Evolutionary conservation across 2,329 filamentous ascomycete genomes (phyloP).

Genomic region (Alternaria ventricosa): DNA sequence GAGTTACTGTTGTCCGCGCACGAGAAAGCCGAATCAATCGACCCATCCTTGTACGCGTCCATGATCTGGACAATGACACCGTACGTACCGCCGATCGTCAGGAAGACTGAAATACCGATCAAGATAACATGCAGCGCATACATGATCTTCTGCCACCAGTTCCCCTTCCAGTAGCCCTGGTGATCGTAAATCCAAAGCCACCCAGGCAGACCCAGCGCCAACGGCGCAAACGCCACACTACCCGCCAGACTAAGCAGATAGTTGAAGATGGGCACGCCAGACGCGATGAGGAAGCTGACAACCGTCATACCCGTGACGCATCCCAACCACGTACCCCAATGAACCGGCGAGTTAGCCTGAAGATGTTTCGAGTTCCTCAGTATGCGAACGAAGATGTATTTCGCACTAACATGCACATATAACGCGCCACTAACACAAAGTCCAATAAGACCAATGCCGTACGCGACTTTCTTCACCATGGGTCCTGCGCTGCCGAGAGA

Average conservation of each 20-base stretch:
- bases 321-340: slow-evolving; percentile 65
- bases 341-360: slow-evolving; percentile 58
- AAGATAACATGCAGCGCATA: slow-evolving; percentile 53
- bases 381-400: slow-evolving; percentile 64
- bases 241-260: slow-evolving; percentile 59
- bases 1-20: slow-evolving; percentile 43
- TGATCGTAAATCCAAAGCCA: slow-evolving; percentile 62
- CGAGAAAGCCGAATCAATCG: slow-evolving; percentile 50
- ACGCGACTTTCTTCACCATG: slow-evolving; percentile 66
- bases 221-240: slow-evolving; percentile 59
- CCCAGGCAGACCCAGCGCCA: slow-evolving; percentile 57
- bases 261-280: slow-evolving; percentile 63
- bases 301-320: slow-evolving; percentile 53
- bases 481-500: slow-evolving; percentile 67
- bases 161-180: slow-evolving; percentile 49
- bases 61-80: slow-evolving; percentile 60
- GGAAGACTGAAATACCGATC: slow-evolving; percentile 55
- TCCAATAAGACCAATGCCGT: slow-evolving; percentile 64
- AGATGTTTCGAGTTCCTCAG: slow-evolving; percentile 60
- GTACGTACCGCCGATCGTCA: slow-evolving; percentile 59
- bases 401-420: slow-evolving; percentile 60
- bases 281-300: slow-evolving; percentile 59
- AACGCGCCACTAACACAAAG: slow-evolving; percentile 59
- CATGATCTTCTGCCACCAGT: slow-evolving; percentile 40
- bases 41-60: slow-evolving; percentile 57